phyloP scores from a whole-genome alignment of 1,139 yeast species.

The Yamadazyma oceani region DNA sequence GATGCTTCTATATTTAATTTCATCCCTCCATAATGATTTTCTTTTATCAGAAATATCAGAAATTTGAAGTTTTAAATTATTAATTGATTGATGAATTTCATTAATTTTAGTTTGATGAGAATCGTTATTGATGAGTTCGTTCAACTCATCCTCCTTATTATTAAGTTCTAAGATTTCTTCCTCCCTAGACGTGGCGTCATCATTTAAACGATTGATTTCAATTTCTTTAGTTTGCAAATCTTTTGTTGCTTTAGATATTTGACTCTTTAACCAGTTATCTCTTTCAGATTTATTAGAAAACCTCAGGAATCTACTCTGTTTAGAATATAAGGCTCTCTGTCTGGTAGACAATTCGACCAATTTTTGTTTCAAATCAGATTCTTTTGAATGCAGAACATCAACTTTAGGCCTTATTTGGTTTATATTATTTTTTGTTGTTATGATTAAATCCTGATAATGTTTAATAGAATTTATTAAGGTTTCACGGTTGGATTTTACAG shows the following conservation, averaged over 20 bases:
- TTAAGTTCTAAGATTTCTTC: conserved; percentile 22
- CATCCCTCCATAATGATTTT: conserved; percentile 78
- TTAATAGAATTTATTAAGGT: conserved; percentile 20
- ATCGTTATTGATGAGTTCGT: conserved; percentile 26
- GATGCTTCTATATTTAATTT: conserved; percentile 59
- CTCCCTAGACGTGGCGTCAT: conserved; percentile 20
- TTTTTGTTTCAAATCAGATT: conserved; percentile 37
- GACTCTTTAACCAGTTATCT: conserved; percentile 62
- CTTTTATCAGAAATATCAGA: conserved; percentile 61
- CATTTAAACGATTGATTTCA: conserved; percentile 23
- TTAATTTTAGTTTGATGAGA: conserved; percentile 21
- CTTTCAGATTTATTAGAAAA: conserved; percentile 60
- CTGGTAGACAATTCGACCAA: conserved; percentile 48
- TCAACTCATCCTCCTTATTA: conserved; percentile 42
- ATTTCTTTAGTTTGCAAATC: conserved; percentile 20
- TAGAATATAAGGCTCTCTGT: conserved; percentile 67
- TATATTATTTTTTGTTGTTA: conserved; percentile 24
- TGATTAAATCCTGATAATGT: conserved; percentile 21
- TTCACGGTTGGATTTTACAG: conserved; percentile 17
- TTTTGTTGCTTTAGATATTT: conserved; percentile 24
- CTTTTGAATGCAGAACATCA: conserved; percentile 38
- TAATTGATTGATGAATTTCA: conserved; percentile 35
- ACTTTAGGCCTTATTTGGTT: conserved; percentile 42
- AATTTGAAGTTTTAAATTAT: conserved; percentile 38
- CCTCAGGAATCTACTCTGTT: conserved; percentile 69